phyloP scores from a whole-genome alignment of 257 asterid genomes.

The Nicotiana obtusifolia region DNA sequence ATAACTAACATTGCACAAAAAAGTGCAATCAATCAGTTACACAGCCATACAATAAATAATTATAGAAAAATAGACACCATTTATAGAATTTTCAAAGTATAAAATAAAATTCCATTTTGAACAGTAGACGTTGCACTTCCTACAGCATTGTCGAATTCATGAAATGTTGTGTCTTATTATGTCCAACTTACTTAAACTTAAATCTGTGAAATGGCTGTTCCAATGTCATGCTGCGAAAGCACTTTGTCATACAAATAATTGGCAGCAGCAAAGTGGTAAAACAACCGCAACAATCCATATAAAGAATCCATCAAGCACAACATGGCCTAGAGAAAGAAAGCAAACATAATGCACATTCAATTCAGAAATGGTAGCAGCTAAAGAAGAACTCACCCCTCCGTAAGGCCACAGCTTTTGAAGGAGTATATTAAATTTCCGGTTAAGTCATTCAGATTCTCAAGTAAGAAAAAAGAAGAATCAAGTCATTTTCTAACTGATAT shows the following conservation, averaged over 20 bases:
- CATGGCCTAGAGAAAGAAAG: not conserved
- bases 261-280: not conserved
- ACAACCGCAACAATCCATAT: not conserved
- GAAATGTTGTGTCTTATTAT: too few species aligned
- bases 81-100: too few species aligned
- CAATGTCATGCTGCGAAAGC: not conserved
- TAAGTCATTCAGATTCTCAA: not conserved
- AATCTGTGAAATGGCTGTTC: not conserved
- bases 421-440: not conserved
- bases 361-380: not conserved
- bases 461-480: not conserved
- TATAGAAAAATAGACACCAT: too few species aligned
- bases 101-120: too few species aligned
- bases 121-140: too few species aligned
- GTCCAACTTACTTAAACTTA: not conserved
- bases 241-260: not conserved
- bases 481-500: too few species aligned
- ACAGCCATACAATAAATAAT: too few species aligned
- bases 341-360: not conserved
- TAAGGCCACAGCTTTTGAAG: not conserved
- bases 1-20: too few species aligned
- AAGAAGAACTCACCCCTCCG: not conserved
- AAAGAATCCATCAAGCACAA: not conserved
- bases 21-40: too few species aligned
- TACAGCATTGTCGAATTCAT: too few species aligned